Conservation (phyloP, 192 early-diverging fungal species). For the Diversispora eburnea region DNA sequence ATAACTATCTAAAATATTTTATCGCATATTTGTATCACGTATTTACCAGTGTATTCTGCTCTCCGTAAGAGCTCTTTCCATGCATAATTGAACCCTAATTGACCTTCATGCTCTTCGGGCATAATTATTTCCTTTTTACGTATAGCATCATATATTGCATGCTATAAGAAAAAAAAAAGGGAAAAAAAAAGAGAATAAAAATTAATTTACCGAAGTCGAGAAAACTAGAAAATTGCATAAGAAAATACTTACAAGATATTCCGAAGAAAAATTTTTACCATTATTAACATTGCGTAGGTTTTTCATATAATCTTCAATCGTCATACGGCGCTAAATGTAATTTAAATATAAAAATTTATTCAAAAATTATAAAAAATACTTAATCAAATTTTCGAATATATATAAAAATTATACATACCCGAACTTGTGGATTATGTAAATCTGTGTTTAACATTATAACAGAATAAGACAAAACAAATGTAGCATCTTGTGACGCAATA, state of each 20-base stretch:
- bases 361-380: not conserved
- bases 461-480: constrained; percentile 87
- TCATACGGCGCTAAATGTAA: constrained; percentile 71
- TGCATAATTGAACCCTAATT: constrained; percentile 88
- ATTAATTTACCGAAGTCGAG: not conserved
- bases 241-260: constrained; percentile 61
- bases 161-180: constrained; percentile 4
- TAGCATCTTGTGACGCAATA: constrained; percentile 78
- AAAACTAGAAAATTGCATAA: not conserved
- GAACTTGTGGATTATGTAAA: constrained; percentile 91
- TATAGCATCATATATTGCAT: constrained; percentile 85
- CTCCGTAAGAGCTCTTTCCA: constrained; percentile 79
- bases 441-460: constrained; percentile 99
- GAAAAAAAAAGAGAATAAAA: not conserved
- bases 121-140: constrained; percentile 88
- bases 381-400: too few species aligned
- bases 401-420: constrained; percentile 38
- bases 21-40: not conserved
- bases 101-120: constrained; percentile 95
- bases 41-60: constrained; percentile 37
- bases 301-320: constrained; percentile 79
- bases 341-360: not conserved
- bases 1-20: too few species aligned
- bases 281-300: constrained; percentile 89
- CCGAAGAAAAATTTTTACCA: constrained; percentile 73